Base-by-base conservation (phyloP, 345 rosid species). In the Hibiscus trionum region DNA sequence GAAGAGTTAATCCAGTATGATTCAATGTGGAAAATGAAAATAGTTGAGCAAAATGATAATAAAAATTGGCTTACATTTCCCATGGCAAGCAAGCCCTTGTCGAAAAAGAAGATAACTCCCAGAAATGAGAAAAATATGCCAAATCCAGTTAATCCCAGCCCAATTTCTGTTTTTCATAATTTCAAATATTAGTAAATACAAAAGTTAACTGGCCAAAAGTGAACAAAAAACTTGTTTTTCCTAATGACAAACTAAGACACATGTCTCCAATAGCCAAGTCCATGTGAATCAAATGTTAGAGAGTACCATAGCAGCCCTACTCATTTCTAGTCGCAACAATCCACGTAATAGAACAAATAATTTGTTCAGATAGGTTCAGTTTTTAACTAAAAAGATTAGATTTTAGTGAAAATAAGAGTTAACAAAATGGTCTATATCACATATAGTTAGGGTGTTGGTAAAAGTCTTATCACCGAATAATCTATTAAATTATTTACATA, bases 81-180 rank as follows among this genome's bases (percentile, higher is more conserved):
- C 99, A 92, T 95, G 75, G 99, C 99, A 66, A 95, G 89, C 66
- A 95, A 83, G 71, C 99, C 99, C 85, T 95, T 89, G 77, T 90
- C 98, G 10, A 95, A 92, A 84, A 95, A 86, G 80, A 92, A 90
- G 72, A 92, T 72, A 50, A 95, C 78, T 76, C 99, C 99, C 82
- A 92, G 75, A 70, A 95, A 82, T 35, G 99, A 88, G 86, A 92
- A 95, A 86, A 95, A 92, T 50, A 95, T 80, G 81, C 99, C 97
- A 84, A 95, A 95, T 70, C 98, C 99, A 8, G 97, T 92, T 87
- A 95, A 82, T 50, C 98, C 98, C 15, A 95, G 82, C 66, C 99
- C 97, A 59, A 90, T 92, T 82, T 92, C 97, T 90, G 88, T 73
- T 37, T 58, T 52, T 7, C 24, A 53, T 21, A 63, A 19, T 63